Evolutionary conservation across 352 stramenopile genomes (phyloP).

Genomic region (Pythium brassicae): DNA sequence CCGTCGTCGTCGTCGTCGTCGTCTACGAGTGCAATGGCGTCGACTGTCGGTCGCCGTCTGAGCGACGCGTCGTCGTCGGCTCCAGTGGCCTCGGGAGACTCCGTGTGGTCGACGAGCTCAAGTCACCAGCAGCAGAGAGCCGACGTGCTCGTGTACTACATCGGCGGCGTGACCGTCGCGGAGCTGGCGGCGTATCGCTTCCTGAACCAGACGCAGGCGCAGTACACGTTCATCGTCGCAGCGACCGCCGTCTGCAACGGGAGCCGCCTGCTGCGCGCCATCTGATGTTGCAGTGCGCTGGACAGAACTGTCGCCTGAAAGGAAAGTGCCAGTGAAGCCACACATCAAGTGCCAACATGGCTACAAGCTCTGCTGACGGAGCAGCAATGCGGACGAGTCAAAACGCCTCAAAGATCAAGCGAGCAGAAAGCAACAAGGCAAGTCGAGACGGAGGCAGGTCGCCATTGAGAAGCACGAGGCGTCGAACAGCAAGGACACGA

Average conservation of each 20-base stretch:
- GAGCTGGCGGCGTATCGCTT: slow-evolving; percentile 77
- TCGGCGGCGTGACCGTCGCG: slow-evolving; percentile 78
- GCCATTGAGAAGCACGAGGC: no score
- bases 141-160: slow-evolving; percentile 76
- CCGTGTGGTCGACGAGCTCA: neutral
- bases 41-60: neutral
- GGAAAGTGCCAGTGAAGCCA: no score
- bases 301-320: no score
- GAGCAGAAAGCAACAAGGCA: no score
- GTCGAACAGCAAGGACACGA: no score
- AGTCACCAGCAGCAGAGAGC: slow-evolving; percentile 3
- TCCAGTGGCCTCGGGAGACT: neutral
- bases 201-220: slow-evolving; percentile 58
- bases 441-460: no score
- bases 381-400: no score
- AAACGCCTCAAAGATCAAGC: no score
- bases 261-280: slow-evolving; percentile 54
- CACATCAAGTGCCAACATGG: no score
- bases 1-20: no score
- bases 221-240: slow-evolving; percentile 64
- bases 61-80: neutral
- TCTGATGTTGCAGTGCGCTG: no score
- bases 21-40: slow-evolving; percentile 1
- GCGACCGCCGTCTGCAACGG: slow-evolving; percentile 75
- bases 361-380: no score